A percentile compares a stretch with the other conserved stretches of the same genome.
phyloP scores from a whole-genome alignment of 2,329 filamentous ascomycete species.

The Diplodia intermedia region DNA sequence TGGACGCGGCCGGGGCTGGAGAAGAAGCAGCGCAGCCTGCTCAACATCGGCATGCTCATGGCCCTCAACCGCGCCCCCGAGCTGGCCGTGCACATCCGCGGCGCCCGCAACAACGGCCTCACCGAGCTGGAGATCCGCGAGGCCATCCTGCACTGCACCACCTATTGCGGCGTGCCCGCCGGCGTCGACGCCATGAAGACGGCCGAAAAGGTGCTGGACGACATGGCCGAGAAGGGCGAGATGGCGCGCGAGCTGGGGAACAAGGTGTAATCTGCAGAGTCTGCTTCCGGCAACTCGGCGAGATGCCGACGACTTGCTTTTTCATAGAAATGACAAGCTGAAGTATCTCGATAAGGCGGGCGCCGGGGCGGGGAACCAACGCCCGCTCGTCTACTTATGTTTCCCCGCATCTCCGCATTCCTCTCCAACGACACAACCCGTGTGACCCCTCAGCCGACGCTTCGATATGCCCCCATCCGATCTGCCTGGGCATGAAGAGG shows the following conservation, averaged over 20 bases:
- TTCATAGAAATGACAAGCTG: too few species aligned
- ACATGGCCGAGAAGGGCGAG: constrained; percentile 58
- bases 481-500: constrained; percentile 36
- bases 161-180: constrained; percentile 62
- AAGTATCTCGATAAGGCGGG: background rate
- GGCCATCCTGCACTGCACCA: constrained; percentile 59
- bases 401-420: constrained; percentile 30
- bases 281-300: too few species aligned
- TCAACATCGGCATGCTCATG: constrained; percentile 71
- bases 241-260: constrained; percentile 54
- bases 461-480: background rate
- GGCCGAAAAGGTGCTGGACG: constrained; percentile 59
- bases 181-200: constrained; percentile 63
- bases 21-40: constrained; percentile 45
- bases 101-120: constrained; percentile 67
- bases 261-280: constrained; percentile 47
- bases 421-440: constrained; percentile 2
- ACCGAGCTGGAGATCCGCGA: constrained; percentile 51
- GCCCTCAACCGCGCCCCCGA: constrained; percentile 66
- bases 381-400: background rate
- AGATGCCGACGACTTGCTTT: too few species aligned
- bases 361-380: constrained; percentile 1
- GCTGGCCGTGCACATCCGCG: constrained; percentile 60
- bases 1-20: constrained; percentile 65
- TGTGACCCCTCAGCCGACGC: background rate